Evolutionary conservation across 2,329 filamentous ascomycete genomes (phyloP), one percentile per base, ranked within the genome.

Genomic region (Cladosporium velox): DNA sequence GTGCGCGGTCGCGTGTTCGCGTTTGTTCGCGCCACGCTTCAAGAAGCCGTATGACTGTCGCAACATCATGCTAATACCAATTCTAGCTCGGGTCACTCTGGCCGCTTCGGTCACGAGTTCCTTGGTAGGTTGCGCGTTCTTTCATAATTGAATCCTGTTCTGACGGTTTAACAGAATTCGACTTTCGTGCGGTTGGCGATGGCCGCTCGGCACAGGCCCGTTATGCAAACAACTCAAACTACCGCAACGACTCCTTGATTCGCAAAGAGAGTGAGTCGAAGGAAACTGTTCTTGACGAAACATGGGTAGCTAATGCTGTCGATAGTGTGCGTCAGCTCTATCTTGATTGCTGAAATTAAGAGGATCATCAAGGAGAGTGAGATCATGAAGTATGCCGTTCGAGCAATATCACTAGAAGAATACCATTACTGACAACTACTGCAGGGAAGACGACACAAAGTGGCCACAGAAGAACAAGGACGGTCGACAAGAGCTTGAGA

Each of bases 381-480:
- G 78, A 97, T 99, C 74, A 89, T 96, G 84, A 98, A 98, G 92
- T 96, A 86, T 64, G 84, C 71, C 3, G 26, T 14, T 41, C 8
- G n/a, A 30, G 32, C n/a, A 26, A 30, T 12, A 44, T 18, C 12
- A 7, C 1, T 44, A 30, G 18, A 41, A 34, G 11, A 11, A 47
- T 12, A 49, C 55, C 28, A 35, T 30, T 3, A 24, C 44, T 51
- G 26, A 66, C 28, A 73, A 76, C 11, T 12, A 26, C 32, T 21
- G 68, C 72, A 96, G 92, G 83, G 95, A 99, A 88, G 95, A 99
- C 77, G 95, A 99, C 78, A 91, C 89, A 30, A 97, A 97, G 78
- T 99, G 95, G 95, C 95, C 95, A 0, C 92, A 96, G 79, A 99
- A 98, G 87, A 99, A 99, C 83, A 98, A 98, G 82, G 95, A 99